These are phyloP conservation scores for Eimeria necatrix DNA, from an alignment of 169 alveolate genomes.

Conservation along the genomic window DNA sequence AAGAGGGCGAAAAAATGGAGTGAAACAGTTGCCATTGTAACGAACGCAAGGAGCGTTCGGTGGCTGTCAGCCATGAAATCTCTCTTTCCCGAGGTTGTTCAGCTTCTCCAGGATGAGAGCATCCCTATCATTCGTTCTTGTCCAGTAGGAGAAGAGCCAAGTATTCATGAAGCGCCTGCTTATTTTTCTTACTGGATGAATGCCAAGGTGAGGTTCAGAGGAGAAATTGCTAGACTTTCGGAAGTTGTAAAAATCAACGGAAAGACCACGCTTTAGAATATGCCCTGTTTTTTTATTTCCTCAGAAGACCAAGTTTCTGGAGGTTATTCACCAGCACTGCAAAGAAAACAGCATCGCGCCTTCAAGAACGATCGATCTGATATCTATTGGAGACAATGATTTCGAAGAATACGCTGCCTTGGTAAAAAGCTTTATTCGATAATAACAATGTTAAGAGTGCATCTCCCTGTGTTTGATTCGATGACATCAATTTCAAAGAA, in stretches of 20 bases:
- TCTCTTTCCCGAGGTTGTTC: conserved; percentile 88
- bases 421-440: conserved; percentile 55
- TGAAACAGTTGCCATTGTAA: conserved; percentile 89
- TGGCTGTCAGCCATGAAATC: conserved; percentile 88
- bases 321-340: conserved; percentile 82
- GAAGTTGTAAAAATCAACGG: neutral
- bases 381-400: conserved; percentile 90
- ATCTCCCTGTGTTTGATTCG: too few relatives aligned
- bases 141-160: conserved; percentile 87
- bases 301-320: conserved; percentile 86
- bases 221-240: neutral
- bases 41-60: conserved; percentile 89
- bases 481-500: too few relatives aligned
- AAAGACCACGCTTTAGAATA: neutral
- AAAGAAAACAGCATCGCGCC: conserved; percentile 64
- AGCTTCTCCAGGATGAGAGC: conserved; percentile 83
- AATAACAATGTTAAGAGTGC: too few relatives aligned
- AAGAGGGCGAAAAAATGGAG: conserved; percentile 84
- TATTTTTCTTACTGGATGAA: conserved; percentile 90
- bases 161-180: conserved; percentile 84
- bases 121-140: conserved; percentile 89
- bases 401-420: conserved; percentile 91
- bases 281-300: neutral
- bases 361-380: conserved; percentile 83
- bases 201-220: conserved; percentile 85